Evolutionary conservation across 306 rosid species (phyloP).

Genomic region (Betula pendula): DNA sequence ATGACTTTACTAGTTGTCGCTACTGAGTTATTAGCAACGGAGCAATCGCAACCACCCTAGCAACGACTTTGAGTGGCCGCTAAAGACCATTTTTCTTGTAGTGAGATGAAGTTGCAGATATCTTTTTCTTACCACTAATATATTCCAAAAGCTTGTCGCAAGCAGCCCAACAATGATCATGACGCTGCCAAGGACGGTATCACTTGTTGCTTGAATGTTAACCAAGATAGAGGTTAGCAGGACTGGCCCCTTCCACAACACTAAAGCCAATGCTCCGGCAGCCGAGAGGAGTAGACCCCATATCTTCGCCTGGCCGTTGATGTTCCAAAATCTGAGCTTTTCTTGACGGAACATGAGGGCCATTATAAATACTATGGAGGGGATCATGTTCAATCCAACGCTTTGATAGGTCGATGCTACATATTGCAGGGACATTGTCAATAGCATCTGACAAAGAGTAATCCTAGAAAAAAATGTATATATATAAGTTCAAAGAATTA

Average conservation of each 20-base stretch:
- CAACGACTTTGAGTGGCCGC: no score
- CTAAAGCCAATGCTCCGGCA: not conserved
- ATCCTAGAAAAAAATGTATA: not conserved
- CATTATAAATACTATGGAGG: conserved; percentile 5
- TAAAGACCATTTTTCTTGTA: no score
- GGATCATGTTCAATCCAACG: conserved; percentile 16
- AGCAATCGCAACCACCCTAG: no score
- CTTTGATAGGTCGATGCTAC: conserved; percentile 4
- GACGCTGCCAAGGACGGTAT: not conserved
- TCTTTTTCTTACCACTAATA: not conserved
- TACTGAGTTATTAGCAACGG: no score
- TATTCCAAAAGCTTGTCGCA: conserved; percentile 1
- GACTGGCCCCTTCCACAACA: conserved; percentile 15
- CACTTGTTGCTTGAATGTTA: not conserved
- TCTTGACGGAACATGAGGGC: conserved; percentile 11
- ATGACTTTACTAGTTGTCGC: no score
- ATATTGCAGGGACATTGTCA: conserved; percentile 5
- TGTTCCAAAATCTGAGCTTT: conserved; percentile 3
- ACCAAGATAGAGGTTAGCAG: not conserved
- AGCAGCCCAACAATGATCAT: conserved; percentile 8
- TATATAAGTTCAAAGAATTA: no score
- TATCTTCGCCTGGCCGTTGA: conserved; percentile 7
- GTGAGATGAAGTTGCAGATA: not conserved
- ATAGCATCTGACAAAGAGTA: conserved; percentile 7
- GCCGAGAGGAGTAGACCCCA: not conserved